phyloP scores from a whole-genome alignment of 176 grass and related monocot genomes.

The Hordeum vulgare region DNA sequence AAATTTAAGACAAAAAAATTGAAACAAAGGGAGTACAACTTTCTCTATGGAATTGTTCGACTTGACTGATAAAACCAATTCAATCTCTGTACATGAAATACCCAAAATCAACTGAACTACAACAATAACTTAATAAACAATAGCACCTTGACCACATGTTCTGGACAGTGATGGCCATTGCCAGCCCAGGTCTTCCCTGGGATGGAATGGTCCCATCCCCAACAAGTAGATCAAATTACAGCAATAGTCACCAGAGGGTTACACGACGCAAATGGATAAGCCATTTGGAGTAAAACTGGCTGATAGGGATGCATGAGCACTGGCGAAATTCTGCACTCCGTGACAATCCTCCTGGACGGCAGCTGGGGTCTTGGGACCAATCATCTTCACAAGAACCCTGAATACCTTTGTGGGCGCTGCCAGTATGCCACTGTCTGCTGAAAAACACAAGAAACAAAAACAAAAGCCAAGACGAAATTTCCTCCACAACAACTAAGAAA shows the following conservation, averaged over 20 bases:
- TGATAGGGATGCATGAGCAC: not conserved
- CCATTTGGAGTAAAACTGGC: not conserved
- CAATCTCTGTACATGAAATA: not conserved
- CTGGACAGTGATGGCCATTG: not conserved
- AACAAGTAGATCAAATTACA: not conserved
- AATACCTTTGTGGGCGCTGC: not conserved
- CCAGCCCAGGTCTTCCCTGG: not conserved
- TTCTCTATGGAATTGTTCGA: not conserved
- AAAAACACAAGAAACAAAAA: not conserved
- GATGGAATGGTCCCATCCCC: not conserved
- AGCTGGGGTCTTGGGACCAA: slow-evolving; percentile 30
- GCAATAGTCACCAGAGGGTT: not conserved
- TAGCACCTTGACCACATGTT: not conserved
- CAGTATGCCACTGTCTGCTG: slow-evolving; percentile 23
- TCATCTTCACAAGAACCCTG: slow-evolving; percentile 27
- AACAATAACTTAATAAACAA: not conserved
- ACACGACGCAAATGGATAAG: not conserved
- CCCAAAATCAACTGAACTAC: not conserved
- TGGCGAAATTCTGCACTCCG: not conserved
- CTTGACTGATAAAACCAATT: not conserved
- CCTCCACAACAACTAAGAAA: not conserved
- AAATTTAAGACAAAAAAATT: no score
- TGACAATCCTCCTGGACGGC: not conserved
- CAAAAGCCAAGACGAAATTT: not conserved
- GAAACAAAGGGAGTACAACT: no score